Evolutionary conservation across 306 rosid genomes (phyloP).

Genomic region (Quercus wislizeni): DNA sequence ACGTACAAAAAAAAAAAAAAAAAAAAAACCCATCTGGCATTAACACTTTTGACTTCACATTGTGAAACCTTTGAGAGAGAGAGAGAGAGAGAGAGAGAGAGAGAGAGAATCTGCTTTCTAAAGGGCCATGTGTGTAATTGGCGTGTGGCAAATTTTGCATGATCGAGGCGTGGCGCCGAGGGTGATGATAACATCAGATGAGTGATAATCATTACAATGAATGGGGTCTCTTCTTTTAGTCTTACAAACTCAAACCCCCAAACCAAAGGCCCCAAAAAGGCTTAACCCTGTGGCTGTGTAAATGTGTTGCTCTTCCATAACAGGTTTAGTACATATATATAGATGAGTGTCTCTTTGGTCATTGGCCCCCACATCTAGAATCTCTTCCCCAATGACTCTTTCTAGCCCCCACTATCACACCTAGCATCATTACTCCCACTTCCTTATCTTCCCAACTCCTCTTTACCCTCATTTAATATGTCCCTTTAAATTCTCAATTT

Average conservation of each 20-base stretch:
- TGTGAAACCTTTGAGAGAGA: not conserved
- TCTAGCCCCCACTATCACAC: constrained; percentile 37
- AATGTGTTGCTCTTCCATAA: no score
- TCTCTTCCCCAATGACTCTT: constrained; percentile 5
- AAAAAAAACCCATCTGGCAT: not conserved
- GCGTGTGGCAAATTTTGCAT: constrained; percentile 26
- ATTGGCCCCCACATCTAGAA: constrained; percentile 25
- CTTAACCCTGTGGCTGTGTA: not conserved
- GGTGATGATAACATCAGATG: constrained; percentile 45
- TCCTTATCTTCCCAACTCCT: constrained; percentile 17
- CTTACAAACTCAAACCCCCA: not conserved
- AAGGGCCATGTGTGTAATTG: constrained; percentile 1
- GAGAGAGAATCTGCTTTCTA: constrained; percentile 22
- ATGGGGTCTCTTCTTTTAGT: constrained; percentile 18
- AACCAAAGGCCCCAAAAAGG: not conserved
- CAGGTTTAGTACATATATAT: no score
- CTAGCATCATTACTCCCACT: constrained; percentile 45
- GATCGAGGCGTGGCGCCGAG: constrained; percentile 68
- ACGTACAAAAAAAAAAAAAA: not conserved
- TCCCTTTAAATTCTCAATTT: not conserved
- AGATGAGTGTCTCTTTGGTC: no score
- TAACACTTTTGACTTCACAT: constrained; percentile 2
- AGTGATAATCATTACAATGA: constrained; percentile 43
- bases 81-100: no score
- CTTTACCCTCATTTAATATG: constrained; percentile 13